Percentiles rank a stretch among this genome's conserved stretches.
phyloP scores from a whole-genome alignment of 2,329 filamentous ascomycete species.

The Venturia oleaginea region DNA sequence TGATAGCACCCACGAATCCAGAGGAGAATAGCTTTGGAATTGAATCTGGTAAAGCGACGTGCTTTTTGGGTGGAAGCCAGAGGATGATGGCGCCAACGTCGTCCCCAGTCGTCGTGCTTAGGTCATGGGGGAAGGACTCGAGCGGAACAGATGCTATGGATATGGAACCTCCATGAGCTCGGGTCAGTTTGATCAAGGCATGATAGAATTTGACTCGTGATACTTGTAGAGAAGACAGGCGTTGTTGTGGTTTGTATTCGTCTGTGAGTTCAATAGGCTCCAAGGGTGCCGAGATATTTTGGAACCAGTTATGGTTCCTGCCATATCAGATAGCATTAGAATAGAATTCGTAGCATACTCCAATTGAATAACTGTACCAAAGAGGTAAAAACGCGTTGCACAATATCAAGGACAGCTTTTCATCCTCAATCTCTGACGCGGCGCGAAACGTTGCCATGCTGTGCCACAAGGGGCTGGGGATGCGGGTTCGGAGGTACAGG shows the following conservation, averaged over 20 bases:
- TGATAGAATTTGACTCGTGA: conserved; percentile 3
- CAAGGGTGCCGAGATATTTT: background rate
- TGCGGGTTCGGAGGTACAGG: background rate
- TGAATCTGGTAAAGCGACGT: background rate
- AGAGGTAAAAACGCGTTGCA: conserved; percentile 5
- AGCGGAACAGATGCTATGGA: background rate
- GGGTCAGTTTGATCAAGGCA: background rate
- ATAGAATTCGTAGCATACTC: background rate
- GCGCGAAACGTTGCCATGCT: conserved; percentile 5
- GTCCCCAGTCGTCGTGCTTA: background rate
- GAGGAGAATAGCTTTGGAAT: background rate
- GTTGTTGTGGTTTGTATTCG: background rate
- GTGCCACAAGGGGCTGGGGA: background rate
- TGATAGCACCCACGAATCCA: background rate
- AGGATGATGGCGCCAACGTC: conserved; percentile 4
- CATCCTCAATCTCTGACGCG: background rate
- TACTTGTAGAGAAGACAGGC: background rate
- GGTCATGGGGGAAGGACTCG: background rate
- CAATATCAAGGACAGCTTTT: background rate
- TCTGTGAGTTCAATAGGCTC: background rate
- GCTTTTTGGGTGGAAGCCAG: conserved; percentile 6
- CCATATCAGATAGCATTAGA: background rate
- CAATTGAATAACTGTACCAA: background rate
- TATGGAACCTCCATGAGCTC: background rate
- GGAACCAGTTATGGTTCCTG: conserved; percentile 12